phyloP scores from a whole-genome alignment of 805 yeast species.

The Teunomyces atbi region DNA sequence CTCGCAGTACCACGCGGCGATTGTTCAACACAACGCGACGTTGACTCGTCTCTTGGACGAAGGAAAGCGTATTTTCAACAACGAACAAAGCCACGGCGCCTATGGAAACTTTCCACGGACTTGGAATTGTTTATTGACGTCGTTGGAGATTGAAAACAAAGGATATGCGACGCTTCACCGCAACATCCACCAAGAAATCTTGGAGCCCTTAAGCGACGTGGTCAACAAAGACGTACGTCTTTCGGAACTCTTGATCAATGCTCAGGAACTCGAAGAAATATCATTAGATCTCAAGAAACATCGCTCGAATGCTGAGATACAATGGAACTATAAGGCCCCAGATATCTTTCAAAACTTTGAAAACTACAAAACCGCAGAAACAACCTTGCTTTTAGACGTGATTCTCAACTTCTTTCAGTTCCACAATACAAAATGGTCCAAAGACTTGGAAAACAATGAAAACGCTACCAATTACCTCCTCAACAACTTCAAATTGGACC shows the following conservation, averaged over 20 bases:
- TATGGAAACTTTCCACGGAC: conserved; percentile 41
- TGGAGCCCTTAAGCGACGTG: conserved; percentile 53
- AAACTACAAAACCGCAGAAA: conserved; percentile 61
- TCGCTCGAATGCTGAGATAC: conserved; percentile 41
- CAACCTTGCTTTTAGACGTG: conserved; percentile 57
- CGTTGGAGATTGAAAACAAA: conserved; percentile 48
- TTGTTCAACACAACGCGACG: conserved; percentile 17
- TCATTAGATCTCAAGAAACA: conserved; percentile 18
- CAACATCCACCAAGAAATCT: conserved; percentile 51
- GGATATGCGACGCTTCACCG: conserved; percentile 49
- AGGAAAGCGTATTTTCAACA: conserved; percentile 20
- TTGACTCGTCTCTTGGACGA: conserved; percentile 18
- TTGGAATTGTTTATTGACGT: conserved; percentile 48
- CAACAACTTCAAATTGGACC: conserved; percentile 37
- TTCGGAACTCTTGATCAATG: conserved; percentile 53
- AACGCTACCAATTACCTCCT: conserved; percentile 62
- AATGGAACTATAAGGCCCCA: conserved; percentile 81
- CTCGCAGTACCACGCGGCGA: conserved; percentile 18
- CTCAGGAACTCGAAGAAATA: conserved; percentile 42
- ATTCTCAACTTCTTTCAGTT: conserved; percentile 57
- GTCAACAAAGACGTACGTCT: conserved; percentile 53
- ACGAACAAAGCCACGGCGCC: conserved; percentile 19
- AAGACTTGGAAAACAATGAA: conserved; percentile 48
- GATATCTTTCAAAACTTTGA: conserved; percentile 73
- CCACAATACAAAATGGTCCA: conserved; percentile 22